Evolutionary conservation across 306 rosid genomes (phyloP), one percentile per base, ranked within the genome.

Genomic region (Datisca glomerata): DNA sequence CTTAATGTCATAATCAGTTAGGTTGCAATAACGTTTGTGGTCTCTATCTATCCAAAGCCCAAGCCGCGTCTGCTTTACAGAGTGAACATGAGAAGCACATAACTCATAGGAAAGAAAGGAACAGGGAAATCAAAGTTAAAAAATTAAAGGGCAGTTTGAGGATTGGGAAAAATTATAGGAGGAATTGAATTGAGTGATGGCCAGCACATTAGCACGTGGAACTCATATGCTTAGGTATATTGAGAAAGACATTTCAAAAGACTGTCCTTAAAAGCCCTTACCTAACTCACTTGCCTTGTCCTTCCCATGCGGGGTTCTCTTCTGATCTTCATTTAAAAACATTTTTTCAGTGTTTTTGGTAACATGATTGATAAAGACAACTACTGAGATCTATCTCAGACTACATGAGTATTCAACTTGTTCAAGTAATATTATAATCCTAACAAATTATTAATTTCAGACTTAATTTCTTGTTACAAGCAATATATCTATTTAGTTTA

Each of bases 141-240:
- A 45, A 16, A 14, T 27, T 21, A 12, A 41, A 19, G 21, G n/a
- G 17, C 1, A 25, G 0, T 2, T 13, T 7, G 4, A 10, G 7
- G 6, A 21, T n/a, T 21, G 32, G 31, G 25, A 8, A 24, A 29
- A 47, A 47, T 12, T 46, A 54, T 57, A 55, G n/a, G n/a, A 60
- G 45, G 43, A 45, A 24, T 13, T 24, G 7, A 10, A 17, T 18
- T 45, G 40, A 38, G 71, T 73, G 78, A 67, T 25, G 57, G 70
- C 66, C 82, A 80, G 80, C 78, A 66, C 48, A 67, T 49, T 57
- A 65, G 64, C 72, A 65, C 67, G 63, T 59, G 80, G 29, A 4
- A 47, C 49, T 75, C 96, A 85, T 85, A 80, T 80, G 89, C 78
- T n/a, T n/a, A 61, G 68, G 51, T 75, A 80, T 62, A 64, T 31